Percentiles rank a stretch among this genome's conserved stretches.
These are phyloP conservation scores for Plasmodium malariae DNA, from an alignment of 169 alveolate species.

Conservation along the genomic window DNA sequence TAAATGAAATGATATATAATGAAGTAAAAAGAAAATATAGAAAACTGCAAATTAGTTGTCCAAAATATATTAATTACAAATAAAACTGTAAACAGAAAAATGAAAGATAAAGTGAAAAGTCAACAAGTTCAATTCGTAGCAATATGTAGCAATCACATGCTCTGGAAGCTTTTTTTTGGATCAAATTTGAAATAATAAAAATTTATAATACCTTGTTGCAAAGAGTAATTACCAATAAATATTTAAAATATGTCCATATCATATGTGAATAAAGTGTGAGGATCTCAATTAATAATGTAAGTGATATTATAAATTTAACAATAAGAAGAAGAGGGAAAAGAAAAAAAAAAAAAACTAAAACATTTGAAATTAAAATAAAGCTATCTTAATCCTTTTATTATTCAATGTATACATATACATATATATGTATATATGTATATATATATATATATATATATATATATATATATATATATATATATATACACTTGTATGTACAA, in stretches of 20 bases:
- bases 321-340: not conserved
- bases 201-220: too few relatives aligned
- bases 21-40: too few relatives aligned
- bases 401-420: conserved; percentile 20
- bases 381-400: conserved; percentile 13
- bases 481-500: not conserved
- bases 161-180: too few relatives aligned
- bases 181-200: too few relatives aligned
- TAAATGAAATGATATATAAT: too few relatives aligned
- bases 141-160: too few relatives aligned
- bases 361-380: conserved; percentile 43
- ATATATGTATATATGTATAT: not conserved
- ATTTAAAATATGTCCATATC: too few relatives aligned
- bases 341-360: conserved; percentile 23
- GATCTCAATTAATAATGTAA: too few relatives aligned
- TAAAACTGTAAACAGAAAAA: not conserved
- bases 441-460: not conserved
- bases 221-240: too few relatives aligned
- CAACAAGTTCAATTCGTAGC: not conserved
- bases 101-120: not conserved
- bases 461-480: conserved; percentile 5
- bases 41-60: too few relatives aligned
- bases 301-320: not conserved
- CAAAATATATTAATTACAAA: too few relatives aligned
- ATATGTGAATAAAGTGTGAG: too few relatives aligned